Base-by-base conservation (phyloP, 108 stramenopile species). In the Asterionellopsis glacialis region DNA sequence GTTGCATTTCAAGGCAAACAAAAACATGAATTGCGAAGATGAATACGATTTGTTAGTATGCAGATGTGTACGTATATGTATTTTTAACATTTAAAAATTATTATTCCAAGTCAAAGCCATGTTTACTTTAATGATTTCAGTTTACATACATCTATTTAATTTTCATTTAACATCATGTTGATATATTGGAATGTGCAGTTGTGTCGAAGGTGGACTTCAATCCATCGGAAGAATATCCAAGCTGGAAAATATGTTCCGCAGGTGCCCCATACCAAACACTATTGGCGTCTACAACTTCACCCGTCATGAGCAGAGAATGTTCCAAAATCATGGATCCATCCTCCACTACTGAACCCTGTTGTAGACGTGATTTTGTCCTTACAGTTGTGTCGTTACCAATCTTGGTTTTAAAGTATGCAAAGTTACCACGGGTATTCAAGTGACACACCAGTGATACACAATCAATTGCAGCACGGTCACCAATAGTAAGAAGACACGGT, bases 251-350 rank as follows among this genome's bases (percentile, higher is more conserved):
- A 9, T 21, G 47, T 9, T 16, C 16, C 47, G 81, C 77, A 18
- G 84, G 84, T 40, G 78, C 72, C n/a, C 84, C 84, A 55, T 80
- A 78, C 81, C 84, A 85, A 14, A 81, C 77, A 42, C 68, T 77
- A 48, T 72, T 59, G 1, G 68, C 64, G 21, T 86, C 84, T 16
- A 82, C 58, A 15, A 77, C 72, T 56, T 86, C 84, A 12, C 84
- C 84, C 0, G 84, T 80, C 45, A 86, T 26, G 5, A 62, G 78
- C 54, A 86, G 67, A 42, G 68, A 77, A 57, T 86, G 76, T 60
- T 86, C 84, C 61, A 82, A 56, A 26, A 86, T 25, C 66, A 77
- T 77, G 4, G 73, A 59, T 26, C 76, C 69, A 0, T 63, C 54
- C 45, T 86, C 84, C 68, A 79, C 74, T 15, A 55, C 55, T 25